Conservation (phyloP, 2,329 filamentous ascomycete species). For the Monilinia vaccinii-corymbosi region DNA sequence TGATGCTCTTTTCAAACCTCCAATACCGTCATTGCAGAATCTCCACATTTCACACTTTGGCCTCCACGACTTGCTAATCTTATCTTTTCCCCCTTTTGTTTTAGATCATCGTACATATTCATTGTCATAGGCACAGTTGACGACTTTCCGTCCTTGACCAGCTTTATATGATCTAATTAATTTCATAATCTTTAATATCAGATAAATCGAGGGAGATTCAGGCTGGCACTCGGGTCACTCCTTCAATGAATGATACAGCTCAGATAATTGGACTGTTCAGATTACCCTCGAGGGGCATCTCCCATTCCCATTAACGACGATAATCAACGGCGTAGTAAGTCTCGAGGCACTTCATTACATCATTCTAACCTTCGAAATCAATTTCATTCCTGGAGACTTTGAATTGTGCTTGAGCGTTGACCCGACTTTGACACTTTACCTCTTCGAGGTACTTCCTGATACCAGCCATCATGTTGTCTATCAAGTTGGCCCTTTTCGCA, state of each 20-base stretch:
- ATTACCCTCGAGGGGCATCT: background rate
- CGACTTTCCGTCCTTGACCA: slow-evolving; percentile 27
- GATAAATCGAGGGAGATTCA: slow-evolving; percentile 15
- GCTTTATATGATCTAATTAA: slow-evolving; percentile 15
- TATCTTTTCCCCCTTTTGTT: background rate
- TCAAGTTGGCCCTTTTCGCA: background rate
- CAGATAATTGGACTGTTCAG: background rate
- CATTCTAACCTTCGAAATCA: background rate
- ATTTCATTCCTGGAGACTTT: background rate
- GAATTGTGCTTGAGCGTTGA: background rate
- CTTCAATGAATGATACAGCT: background rate
- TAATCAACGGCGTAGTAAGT: background rate
- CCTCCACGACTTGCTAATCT: background rate
- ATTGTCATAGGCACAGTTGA: slow-evolving; percentile 21
- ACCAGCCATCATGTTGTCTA: background rate
- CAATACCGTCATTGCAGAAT: background rate
- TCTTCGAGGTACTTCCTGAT: background rate
- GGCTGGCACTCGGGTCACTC: slow-evolving; percentile 17
- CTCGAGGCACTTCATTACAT: background rate
- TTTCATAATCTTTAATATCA: slow-evolving; percentile 22
- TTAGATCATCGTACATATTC: slow-evolving; percentile 1
- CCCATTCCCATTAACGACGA: background rate
- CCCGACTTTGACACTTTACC: background rate
- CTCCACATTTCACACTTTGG: background rate
- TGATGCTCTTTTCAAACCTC: background rate